These are phyloP conservation scores for Paecilomyces dactylethromorphus DNA, from an alignment of 2,329 filamentous ascomycete genomes.

Conservation along the genomic window DNA sequence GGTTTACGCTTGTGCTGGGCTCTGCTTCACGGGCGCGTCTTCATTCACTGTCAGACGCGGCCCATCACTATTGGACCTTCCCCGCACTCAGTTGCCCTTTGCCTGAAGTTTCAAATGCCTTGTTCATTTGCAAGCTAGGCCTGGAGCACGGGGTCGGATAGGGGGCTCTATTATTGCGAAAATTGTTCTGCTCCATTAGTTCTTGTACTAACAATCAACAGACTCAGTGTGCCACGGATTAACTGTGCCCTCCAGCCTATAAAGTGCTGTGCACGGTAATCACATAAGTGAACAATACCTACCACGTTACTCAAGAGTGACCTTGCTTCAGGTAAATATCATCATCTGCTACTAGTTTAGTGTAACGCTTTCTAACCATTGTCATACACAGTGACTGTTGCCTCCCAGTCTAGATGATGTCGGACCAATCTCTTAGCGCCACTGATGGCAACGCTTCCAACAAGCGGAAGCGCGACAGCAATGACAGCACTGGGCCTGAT, in stretches of 20 bases:
- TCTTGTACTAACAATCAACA: background rate
- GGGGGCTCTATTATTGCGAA: background rate
- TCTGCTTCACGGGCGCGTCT: background rate
- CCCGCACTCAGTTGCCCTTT: background rate
- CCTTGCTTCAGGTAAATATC: background rate
- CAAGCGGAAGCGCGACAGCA: slow-evolving; percentile 37
- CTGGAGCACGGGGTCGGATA: background rate
- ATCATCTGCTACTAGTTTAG: background rate
- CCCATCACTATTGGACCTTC: background rate
- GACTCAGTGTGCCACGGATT: background rate
- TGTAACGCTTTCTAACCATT: background rate
- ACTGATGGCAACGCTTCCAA: slow-evolving; percentile 23
- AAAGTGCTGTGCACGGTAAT: background rate
- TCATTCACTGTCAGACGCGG: background rate
- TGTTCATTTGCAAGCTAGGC: background rate
- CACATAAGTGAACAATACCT: background rate
- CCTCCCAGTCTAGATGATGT: slow-evolving; percentile 20
- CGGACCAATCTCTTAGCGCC: slow-evolving; percentile 30
- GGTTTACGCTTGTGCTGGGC: background rate
- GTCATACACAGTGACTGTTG: background rate
- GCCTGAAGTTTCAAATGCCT: background rate
- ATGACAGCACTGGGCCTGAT: slow-evolving; percentile 33
- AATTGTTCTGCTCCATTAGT: background rate
- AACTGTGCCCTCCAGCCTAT: background rate
- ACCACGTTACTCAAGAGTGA: background rate